Conservation (phyloP, 257 asterid genomes). For the Nicotiana obtusifolia region DNA sequence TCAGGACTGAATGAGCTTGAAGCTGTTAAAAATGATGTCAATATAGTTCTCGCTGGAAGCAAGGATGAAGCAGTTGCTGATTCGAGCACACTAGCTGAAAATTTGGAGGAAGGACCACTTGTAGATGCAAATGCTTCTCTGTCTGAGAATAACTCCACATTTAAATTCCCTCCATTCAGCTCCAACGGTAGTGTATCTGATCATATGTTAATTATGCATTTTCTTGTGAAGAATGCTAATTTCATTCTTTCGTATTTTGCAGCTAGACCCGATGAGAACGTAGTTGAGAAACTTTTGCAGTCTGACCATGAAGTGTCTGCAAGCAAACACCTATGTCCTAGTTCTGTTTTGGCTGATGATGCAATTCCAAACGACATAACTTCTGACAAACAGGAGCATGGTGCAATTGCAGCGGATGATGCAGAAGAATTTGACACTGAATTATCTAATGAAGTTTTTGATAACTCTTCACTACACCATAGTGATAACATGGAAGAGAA, state of each 20-base stretch:
- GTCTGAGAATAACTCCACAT: slow-evolving; percentile 8
- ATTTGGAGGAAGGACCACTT: slow-evolving; percentile 1
- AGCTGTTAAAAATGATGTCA: slow-evolving; percentile 5
- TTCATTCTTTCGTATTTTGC: background rate
- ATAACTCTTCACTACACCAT: background rate
- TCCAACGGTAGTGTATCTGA: slow-evolving; percentile 22
- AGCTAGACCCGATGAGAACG: slow-evolving; percentile 1
- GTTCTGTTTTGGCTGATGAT: slow-evolving; percentile 5
- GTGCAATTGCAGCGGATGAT: background rate
- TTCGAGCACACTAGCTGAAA: background rate
- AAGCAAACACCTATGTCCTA: background rate
- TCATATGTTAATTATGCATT: background rate
- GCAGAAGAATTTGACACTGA: background rate
- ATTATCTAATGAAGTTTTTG: background rate
- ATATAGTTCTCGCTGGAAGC: background rate
- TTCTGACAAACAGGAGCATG: background rate
- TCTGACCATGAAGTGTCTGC: background rate
- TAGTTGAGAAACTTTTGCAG: background rate
- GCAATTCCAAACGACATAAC: background rate
- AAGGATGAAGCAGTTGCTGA: background rate
- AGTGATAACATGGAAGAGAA: slow-evolving; percentile 3
- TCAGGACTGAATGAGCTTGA: background rate
- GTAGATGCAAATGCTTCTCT: slow-evolving; percentile 19
- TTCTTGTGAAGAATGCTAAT: background rate
- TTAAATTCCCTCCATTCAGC: slow-evolving; percentile 4